Percentiles rank a stretch among this genome's conserved stretches.
Conservation (phyloP, 495 filamentous ascomycete species). For the Hypoxylon fuscum region DNA sequence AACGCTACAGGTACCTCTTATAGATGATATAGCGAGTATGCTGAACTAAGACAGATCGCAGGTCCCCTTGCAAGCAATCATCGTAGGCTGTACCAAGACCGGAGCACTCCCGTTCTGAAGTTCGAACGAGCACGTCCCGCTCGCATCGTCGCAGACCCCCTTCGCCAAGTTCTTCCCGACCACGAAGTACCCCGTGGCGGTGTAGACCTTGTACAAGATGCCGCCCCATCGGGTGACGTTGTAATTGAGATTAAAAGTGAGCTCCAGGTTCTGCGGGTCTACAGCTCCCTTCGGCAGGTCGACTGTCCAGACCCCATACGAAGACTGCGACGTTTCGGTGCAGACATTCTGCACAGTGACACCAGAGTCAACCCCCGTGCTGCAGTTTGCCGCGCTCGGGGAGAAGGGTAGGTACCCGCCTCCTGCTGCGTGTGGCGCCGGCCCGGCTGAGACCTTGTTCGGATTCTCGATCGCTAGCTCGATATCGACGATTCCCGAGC, state of each 20-base stretch:
- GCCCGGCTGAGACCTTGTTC: slow-evolving; percentile 22
- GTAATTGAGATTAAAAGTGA: slow-evolving; percentile 18
- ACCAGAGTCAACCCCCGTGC: background rate
- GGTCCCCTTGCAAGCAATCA: slow-evolving; percentile 26
- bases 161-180: slow-evolving; percentile 8
- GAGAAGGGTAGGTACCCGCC: slow-evolving; percentile 29
- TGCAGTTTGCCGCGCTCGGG: slow-evolving; percentile 29
- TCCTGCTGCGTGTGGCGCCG: slow-evolving; percentile 20
- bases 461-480: slow-evolving; percentile 24
- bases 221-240: slow-evolving; percentile 15
- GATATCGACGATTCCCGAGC: background rate
- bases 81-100: slow-evolving; percentile 6
- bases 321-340: slow-evolving; percentile 1
- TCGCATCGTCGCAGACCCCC: background rate
- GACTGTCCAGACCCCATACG: slow-evolving; percentile 18
- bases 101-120: background rate
- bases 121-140: slow-evolving; percentile 1
- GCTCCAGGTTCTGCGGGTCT: background rate
- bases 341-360: background rate
- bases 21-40: too few species aligned
- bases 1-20: too few species aligned
- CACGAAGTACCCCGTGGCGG: slow-evolving; percentile 15
- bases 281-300: background rate
- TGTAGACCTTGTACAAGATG: slow-evolving; percentile 21
- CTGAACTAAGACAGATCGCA: slow-evolving; percentile 1